Percentiles rank a stretch among this genome's conserved stretches.
Evolutionary conservation across 2,329 filamentous ascomycete genomes (phyloP).

Genomic region (Rhynchosporium graminicola): DNA sequence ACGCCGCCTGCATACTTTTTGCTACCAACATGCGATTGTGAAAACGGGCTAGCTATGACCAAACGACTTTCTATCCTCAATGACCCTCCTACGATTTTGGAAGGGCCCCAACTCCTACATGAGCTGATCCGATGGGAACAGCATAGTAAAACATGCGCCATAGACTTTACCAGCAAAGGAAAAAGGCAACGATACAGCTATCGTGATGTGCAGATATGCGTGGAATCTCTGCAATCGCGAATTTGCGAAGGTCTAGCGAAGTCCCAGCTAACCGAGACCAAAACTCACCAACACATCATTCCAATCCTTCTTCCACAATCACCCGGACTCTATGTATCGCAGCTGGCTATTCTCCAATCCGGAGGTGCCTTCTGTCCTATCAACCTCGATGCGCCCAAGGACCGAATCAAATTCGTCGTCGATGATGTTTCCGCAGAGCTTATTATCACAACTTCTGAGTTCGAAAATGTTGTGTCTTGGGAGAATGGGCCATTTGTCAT

Average conservation of each 20-base stretch:
- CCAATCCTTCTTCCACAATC: conserved; percentile 79
- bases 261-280: neutral
- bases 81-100: conserved; percentile 50
- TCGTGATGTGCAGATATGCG: conserved; percentile 46
- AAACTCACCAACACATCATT: conserved; percentile 53
- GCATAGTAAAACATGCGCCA: conserved; percentile 49
- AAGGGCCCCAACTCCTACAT: conserved; percentile 60
- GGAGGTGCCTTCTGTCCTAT: conserved; percentile 87
- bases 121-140: conserved; percentile 57
- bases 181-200: conserved; percentile 36
- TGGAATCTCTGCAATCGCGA: conserved; percentile 29
- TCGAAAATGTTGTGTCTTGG: conserved; percentile 45
- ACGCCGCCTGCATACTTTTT: neutral
- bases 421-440: conserved; percentile 72
- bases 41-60: conserved; percentile 28
- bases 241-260: conserved; percentile 21
- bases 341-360: conserved; percentile 76
- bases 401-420: conserved; percentile 78
- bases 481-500: conserved; percentile 42
- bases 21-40: conserved; percentile 21
- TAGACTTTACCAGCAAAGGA: conserved; percentile 62
- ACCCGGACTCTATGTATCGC: conserved; percentile 73
- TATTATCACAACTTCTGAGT: conserved; percentile 61
- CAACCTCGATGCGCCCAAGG: conserved; percentile 73
- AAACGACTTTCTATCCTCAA: conserved; percentile 57